These are phyloP conservation scores for Keqinozyma sinolaborantium DNA, from an alignment of 1,139 yeast genomes.

Conservation along the genomic window DNA sequence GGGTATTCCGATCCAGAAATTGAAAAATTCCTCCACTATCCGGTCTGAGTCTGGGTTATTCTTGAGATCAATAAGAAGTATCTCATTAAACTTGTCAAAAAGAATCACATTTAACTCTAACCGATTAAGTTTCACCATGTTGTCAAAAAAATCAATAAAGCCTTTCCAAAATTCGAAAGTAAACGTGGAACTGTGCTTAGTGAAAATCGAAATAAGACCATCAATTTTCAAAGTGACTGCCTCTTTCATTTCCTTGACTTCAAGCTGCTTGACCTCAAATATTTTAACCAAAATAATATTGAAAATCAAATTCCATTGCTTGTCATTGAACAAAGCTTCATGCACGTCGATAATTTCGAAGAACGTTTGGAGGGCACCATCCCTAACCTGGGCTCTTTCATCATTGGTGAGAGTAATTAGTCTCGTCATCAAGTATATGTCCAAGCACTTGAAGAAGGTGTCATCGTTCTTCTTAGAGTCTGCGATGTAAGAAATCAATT, in stretches of 20 bases:
- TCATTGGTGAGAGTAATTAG: conserved; percentile 64
- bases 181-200: conserved; percentile 23
- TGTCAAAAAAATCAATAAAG: conserved; percentile 45
- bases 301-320: conserved; percentile 57
- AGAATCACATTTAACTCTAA: conserved; percentile 48
- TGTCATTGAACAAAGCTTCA: conserved; percentile 44
- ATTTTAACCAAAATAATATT: conserved; percentile 43
- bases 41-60: conserved; percentile 7
- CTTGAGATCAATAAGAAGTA: conserved; percentile 22
- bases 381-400: conserved; percentile 73
- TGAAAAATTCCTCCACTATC: conserved; percentile 44
- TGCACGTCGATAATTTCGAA: conserved; percentile 82
- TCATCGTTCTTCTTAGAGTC: conserved; percentile 11
- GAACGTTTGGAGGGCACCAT: conserved; percentile 85
- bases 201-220: conserved; percentile 55
- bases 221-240: conserved; percentile 54
- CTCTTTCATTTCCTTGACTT: conserved; percentile 47
- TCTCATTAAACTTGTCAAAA: conserved; percentile 48
- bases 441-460: conserved; percentile 35
- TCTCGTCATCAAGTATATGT: conserved; percentile 62
- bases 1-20: conserved; percentile 61
- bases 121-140: conserved; percentile 35
- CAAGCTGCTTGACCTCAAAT: conserved; percentile 12
- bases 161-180: conserved; percentile 45
- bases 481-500: conserved; percentile 1